Evolutionary conservation across 2,329 filamentous ascomycete species (phyloP), one percentile per base, ranked within the genome.

Genomic region (Apiospora marii): DNA sequence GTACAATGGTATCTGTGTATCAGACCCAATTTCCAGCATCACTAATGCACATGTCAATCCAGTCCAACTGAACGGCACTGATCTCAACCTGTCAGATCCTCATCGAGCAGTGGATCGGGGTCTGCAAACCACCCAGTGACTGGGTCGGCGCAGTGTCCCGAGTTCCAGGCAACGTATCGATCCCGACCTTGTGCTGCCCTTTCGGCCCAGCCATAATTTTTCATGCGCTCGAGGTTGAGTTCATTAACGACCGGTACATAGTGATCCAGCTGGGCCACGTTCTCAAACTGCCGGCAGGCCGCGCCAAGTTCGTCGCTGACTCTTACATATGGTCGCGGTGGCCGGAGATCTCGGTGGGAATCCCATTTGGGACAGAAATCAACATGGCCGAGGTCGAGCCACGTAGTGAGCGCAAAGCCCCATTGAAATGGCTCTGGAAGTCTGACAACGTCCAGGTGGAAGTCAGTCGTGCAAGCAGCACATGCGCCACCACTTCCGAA

Each of bases 291-390:
- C 44, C 51, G 58, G 68, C 75, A 77, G 64, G 78, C 76, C 27
- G 74, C 73, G 6, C 76, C 75, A 13, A 27, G 67, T 13, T 69
- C 41, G 67, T 69, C 61, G 41, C 1, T 41, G 6, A 43, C 41
- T 1, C 51, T 67, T 16, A 13, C 77, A 74, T 70, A 67, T 13
- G 74, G 71, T 34, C 75, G 49, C 22, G 61, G 30, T 2, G 76
- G 72, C 19, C 75, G 72, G 22, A 69, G 68, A 34, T 77, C 76
- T 22, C 76, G 70, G 48, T 78, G 76, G 37, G 74, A 75, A 48
- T 78, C 75, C 75, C 76, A 77, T 51, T 77, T 78, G n/a, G 44
- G 30, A 58, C 74, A 74, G 72, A 77, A 77, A 37, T 77, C 76
- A 43, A 75, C 61, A 12, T 37, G 70, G 22, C 77, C 77, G 2